These are phyloP conservation scores for Boletus tomentosulus DNA, from an alignment of 768 basidiomycete genomes.

Conservation along the genomic window DNA sequence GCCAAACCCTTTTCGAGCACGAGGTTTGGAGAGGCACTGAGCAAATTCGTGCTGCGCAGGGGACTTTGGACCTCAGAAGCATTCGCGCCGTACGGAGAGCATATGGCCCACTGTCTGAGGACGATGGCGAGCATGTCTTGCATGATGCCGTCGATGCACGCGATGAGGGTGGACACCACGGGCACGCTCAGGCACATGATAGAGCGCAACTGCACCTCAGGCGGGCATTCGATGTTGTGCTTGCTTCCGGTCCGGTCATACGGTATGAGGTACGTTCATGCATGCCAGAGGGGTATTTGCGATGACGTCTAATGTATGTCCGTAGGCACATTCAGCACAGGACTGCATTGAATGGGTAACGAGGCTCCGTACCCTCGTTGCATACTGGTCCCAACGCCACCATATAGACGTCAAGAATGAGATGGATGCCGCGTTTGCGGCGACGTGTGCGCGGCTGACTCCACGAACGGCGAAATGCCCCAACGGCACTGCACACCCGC, in stretches of 20 bases:
- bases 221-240: conserved; percentile 73
- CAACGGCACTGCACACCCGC: conserved; percentile 39
- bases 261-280: conserved; percentile 69
- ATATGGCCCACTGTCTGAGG: conserved; percentile 29
- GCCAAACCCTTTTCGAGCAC: conserved; percentile 36
- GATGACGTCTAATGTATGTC: not conserved
- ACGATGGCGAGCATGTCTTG: conserved; percentile 21
- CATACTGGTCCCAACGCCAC: conserved; percentile 80
- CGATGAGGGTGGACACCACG: conserved; percentile 65
- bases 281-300: not conserved
- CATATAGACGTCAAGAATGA: conserved; percentile 71
- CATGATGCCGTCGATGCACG: conserved; percentile 45
- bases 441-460: conserved; percentile 52
- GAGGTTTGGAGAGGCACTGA: conserved; percentile 61
- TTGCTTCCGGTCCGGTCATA: conserved; percentile 63
- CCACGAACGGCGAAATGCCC: conserved; percentile 37
- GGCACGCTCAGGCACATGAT: conserved; percentile 39
- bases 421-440: conserved; percentile 67
- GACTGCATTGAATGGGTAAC: conserved; percentile 85
- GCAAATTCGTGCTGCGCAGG: conserved; percentile 63
- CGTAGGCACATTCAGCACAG: conserved; percentile 58
- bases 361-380: conserved; percentile 60
- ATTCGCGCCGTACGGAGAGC: conserved; percentile 62
- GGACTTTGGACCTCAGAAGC: conserved; percentile 68
- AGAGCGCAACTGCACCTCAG: conserved; percentile 48